phyloP scores from a whole-genome alignment of 1,284 basidiomycete species.

The Boletus smithii region DNA sequence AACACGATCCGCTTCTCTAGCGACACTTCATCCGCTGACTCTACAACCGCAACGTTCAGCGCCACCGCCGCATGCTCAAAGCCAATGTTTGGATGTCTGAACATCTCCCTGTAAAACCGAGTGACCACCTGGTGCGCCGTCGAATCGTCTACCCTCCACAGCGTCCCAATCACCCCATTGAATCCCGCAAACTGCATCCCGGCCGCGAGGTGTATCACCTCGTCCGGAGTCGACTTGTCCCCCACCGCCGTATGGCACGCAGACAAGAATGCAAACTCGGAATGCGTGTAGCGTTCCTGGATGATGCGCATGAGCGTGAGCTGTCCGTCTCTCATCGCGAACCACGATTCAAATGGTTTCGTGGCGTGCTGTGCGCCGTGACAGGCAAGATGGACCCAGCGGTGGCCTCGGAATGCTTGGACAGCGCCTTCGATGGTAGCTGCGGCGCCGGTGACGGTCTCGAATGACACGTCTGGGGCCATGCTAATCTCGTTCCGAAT shows the following conservation, averaged over 20 bases:
- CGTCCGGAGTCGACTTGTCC: no score
- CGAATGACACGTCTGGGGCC: not conserved
- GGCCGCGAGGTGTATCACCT: no score
- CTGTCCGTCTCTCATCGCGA: not conserved
- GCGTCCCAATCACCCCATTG: no score
- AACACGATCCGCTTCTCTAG: no score
- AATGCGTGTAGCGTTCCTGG: not conserved
- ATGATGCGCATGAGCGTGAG: conserved; percentile 4
- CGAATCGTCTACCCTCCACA: no score
- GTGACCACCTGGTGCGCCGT: no score
- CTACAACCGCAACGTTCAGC: not conserved
- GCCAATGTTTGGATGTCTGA: not conserved
- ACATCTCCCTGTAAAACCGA: no score
- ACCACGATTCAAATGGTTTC: not conserved
- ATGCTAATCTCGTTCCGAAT: no score
- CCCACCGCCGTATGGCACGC: no score
- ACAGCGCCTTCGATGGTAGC: not conserved
- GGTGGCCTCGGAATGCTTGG: not conserved
- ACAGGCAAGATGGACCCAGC: not conserved
- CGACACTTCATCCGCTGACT: not conserved
- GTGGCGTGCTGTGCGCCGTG: not conserved
- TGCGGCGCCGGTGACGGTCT: not conserved
- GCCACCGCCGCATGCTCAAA: not conserved
- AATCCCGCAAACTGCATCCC: no score
- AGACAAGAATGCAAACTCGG: not conserved